Evolutionary conservation across 306 rosid species (phyloP).

Genomic region (Hippophae gyantsensis): DNA sequence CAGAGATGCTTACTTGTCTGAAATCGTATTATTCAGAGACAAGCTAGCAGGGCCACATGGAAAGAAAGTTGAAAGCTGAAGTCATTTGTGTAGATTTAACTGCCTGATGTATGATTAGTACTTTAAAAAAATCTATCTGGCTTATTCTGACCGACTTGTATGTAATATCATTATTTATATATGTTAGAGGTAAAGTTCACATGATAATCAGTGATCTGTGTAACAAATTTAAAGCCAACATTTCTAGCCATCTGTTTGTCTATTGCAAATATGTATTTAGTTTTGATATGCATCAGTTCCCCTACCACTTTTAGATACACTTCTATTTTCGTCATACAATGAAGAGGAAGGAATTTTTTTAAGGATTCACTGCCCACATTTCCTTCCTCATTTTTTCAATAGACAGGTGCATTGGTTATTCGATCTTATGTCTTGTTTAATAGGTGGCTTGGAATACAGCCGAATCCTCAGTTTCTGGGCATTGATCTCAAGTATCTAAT

Average conservation of each 20-base stretch:
- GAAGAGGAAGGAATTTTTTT: neutral
- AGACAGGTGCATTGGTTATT: neutral
- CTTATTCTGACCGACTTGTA: slow-evolving; percentile 6
- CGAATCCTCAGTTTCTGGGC: slow-evolving; percentile 81
- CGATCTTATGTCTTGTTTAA: slow-evolving; percentile 14
- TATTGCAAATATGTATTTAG: no score
- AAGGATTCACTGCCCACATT: slow-evolving; percentile 2
- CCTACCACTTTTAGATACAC: no score
- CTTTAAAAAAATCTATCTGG: slow-evolving; percentile 12
- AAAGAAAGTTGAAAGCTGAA: no score
- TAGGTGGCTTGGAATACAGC: slow-evolving; percentile 98
- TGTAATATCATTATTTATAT: neutral
- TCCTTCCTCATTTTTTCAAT: neutral
- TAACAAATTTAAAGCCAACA: no score
- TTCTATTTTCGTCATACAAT: neutral
- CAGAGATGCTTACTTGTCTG: no score
- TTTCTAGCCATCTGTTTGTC: no score
- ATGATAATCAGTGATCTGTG: no score
- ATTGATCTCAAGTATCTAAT: slow-evolving; percentile 93
- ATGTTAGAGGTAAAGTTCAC: no score
- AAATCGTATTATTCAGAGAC: no score
- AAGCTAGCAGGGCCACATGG: no score
- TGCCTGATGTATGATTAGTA: slow-evolving; percentile 74
- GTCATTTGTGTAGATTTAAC: no score
- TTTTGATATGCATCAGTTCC: no score